Base-by-base conservation (phyloP, 805 yeast genomes). In the Saturnispora gosingensis region DNA sequence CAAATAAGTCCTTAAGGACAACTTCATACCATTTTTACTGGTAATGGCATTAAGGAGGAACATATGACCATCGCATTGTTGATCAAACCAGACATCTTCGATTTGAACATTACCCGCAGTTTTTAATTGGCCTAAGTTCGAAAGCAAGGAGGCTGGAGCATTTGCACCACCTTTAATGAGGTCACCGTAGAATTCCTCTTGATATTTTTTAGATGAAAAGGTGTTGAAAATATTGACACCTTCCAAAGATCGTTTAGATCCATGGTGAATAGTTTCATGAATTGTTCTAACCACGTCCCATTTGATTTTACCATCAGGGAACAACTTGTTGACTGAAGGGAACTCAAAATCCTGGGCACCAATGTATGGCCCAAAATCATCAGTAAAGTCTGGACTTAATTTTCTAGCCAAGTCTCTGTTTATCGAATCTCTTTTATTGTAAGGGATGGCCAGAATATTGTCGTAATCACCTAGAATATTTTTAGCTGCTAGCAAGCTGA, bases 391-490 rank as follows among this genome's bases (percentile, higher is more conserved):
- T 9, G 50, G 50, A 11, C 18, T 42, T 5, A 22, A 7, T 11
- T 18, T 3, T 43, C 24, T 10, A n/a, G 49, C 35, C n/a, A 13
- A 9, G 1, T 39, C 18, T 11, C 3, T 27, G 25, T 46, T 35
- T 5, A 55, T 50, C 0, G 20, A 13, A 1, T 27, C 15, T 48
- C 67, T 56, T 2, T 58, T 35, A 43, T 62, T 55, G 5, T 54
- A 57, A 1, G 67, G 65, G 28, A 62, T 45, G 0, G 43, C 3
- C 2, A 49, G 49, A 2, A 8, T 2, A 1, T 58, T 54, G 45
- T 57, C 59, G 4, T 54, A 34, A 4, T 55, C 54, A 8, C 44
- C 48, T 3, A 47, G 32, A 3, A 39, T 13, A 13, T 25, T 27
- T 47, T 28, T 38, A 13, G 38, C 45, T 6, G 50, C 44, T 13